phyloP scores from a whole-genome alignment of 2,329 filamentous ascomycete species.

The Fusarium palustre region DNA sequence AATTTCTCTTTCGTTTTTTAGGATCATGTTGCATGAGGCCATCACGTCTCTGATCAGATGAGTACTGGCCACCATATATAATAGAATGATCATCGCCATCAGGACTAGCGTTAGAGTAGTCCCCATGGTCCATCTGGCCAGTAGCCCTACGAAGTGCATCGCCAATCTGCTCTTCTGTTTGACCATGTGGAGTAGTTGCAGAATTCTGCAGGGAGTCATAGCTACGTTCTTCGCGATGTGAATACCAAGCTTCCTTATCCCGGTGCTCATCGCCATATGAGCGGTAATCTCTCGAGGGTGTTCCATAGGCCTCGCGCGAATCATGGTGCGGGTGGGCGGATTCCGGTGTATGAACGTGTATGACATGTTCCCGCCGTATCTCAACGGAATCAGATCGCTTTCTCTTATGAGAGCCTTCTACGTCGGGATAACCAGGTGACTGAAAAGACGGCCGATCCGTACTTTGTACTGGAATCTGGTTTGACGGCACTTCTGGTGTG shows the following conservation, averaged over 20 bases:
- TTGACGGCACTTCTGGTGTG: slow-evolving; percentile 46
- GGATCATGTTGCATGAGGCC: slow-evolving; percentile 67
- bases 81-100: slow-evolving; percentile 63
- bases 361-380: slow-evolving; percentile 52
- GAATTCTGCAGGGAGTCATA: slow-evolving; percentile 62
- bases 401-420: slow-evolving; percentile 69
- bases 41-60: slow-evolving; percentile 62
- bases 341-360: slow-evolving; percentile 53
- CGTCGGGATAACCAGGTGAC: slow-evolving; percentile 56
- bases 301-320: slow-evolving; percentile 57
- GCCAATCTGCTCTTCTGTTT: slow-evolving; percentile 63
- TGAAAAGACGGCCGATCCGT: slow-evolving; percentile 58
- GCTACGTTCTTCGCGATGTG: slow-evolving; percentile 61
- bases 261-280: slow-evolving; percentile 59
- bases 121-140: slow-evolving; percentile 60
- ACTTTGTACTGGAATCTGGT: slow-evolving; percentile 56
- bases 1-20: slow-evolving; percentile 81
- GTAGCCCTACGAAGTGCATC: slow-evolving; percentile 60
- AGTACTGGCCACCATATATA: slow-evolving; percentile 59
- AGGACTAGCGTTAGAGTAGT: slow-evolving; percentile 65
- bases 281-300: slow-evolving; percentile 60
- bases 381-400: slow-evolving; percentile 77
- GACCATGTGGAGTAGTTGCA: slow-evolving; percentile 58
- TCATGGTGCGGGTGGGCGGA: slow-evolving; percentile 50
- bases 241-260: slow-evolving; percentile 64